Evolutionary conservation across 345 rosid genomes (phyloP).

Genomic region (Sapria himalayana): DNA sequence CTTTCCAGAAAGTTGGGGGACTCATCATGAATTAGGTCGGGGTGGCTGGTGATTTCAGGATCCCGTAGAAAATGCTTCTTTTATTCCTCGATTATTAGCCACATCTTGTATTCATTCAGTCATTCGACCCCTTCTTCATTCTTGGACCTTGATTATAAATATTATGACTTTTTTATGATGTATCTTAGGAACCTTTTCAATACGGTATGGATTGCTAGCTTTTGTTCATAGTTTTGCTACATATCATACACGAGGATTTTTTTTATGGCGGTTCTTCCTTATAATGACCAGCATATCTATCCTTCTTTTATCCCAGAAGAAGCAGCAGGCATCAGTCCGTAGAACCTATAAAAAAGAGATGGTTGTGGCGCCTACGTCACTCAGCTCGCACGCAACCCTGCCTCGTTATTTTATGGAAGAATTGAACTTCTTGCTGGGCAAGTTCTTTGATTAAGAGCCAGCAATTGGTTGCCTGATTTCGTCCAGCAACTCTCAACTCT

Average conservation of each 20-base stretch:
- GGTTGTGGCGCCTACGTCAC: background rate
- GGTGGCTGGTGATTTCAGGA: background rate
- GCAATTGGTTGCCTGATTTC: too few species aligned
- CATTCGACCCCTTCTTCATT: background rate
- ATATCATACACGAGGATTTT: background rate
- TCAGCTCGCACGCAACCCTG: too few species aligned
- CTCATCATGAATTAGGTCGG: background rate
- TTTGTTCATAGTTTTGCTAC: conserved; percentile 4
- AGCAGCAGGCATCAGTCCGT: background rate
- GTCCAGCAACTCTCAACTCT: too few species aligned
- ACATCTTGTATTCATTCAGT: background rate
- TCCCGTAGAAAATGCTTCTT: background rate
- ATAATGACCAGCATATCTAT: background rate
- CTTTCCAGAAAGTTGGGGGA: background rate
- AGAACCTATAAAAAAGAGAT: background rate
- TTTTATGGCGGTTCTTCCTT: background rate
- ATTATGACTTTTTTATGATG: background rate
- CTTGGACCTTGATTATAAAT: background rate
- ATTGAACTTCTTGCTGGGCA: too few species aligned
- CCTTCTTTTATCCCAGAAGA: background rate
- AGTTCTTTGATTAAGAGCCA: too few species aligned
- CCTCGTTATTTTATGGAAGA: too few species aligned
- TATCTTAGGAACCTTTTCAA: background rate
- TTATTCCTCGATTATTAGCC: background rate
- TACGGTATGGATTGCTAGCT: conserved; percentile 1